A percentile compares a stretch with the other conserved stretches of the same genome.
These are phyloP conservation scores for Schizochytrium sp. DNA, from an alignment of 108 stramenopile genomes.

Conservation along the genomic window DNA sequence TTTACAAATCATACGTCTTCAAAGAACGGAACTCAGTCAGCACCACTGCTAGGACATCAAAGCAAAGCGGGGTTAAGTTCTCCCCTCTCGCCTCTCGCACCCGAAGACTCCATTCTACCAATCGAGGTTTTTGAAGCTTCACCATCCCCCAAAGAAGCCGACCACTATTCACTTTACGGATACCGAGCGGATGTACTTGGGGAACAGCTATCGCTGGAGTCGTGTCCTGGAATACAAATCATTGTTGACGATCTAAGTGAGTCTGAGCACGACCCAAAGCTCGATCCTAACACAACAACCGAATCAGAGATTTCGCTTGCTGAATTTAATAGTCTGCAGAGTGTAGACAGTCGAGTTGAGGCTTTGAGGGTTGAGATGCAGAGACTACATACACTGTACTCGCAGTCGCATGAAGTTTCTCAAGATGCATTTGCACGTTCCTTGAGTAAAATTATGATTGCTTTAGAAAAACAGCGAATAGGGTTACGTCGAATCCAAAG, in stretches of 20 bases:
- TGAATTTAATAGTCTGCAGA: constrained; percentile 4
- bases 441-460: not conserved
- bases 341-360: not conserved
- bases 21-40: not conserved
- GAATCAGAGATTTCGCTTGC: not conserved
- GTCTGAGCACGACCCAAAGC: not conserved
- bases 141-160: too few species aligned
- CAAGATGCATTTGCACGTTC: not conserved
- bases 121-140: too few species aligned
- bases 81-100: not conserved
- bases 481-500: not conserved
- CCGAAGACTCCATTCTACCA: too few species aligned
- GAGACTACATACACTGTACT: not conserved
- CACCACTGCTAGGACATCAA: not conserved
- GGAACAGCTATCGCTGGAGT: too few species aligned
- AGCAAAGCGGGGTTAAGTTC: too few species aligned
- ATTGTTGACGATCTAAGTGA: not conserved
- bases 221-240: not conserved
- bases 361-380: constrained; percentile 4
- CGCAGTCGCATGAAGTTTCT: not conserved
- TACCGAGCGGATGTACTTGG: too few species aligned
- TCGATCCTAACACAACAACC: not conserved
- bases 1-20: not conserved
- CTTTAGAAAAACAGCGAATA: not conserved
- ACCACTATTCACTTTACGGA: too few species aligned